A percentile compares a stretch with the other conserved stretches of the same genome.
phyloP scores from a whole-genome alignment of 2,329 filamentous ascomycete genomes.

The Nemania serpens region DNA sequence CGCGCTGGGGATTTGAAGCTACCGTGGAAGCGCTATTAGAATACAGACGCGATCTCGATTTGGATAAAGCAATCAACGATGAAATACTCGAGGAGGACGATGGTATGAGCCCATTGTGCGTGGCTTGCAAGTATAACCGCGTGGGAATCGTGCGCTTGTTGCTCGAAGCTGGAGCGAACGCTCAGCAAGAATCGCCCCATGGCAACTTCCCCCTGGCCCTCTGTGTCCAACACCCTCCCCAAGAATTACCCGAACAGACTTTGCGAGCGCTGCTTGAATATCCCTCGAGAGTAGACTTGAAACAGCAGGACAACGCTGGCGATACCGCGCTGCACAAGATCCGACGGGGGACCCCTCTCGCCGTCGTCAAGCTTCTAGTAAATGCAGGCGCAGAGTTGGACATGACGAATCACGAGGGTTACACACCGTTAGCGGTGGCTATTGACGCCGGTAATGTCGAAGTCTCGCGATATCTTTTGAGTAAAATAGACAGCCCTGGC shows the following conservation, averaged over 20 bases:
- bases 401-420: neutral
- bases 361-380: neutral
- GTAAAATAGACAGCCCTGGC: neutral
- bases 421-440: neutral
- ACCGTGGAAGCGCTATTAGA: neutral
- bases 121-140: neutral
- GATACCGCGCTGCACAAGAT: slow-evolving; percentile 4
- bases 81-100: neutral
- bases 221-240: neutral
- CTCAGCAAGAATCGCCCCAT: neutral
- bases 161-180: slow-evolving; percentile 7
- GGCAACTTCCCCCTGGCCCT: neutral
- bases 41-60: neutral
- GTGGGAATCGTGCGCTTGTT: slow-evolving; percentile 1
- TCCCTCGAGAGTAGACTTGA: neutral
- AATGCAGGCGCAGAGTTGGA: neutral
- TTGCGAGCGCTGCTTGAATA: neutral
- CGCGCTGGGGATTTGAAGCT: neutral
- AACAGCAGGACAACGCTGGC: neutral
- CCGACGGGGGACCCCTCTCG: neutral
- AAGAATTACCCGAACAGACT: neutral
- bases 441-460: neutral
- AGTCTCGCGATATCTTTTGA: neutral
- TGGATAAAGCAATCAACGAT: neutral
- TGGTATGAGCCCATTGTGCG: neutral